Percentiles rank a stretch among this genome's conserved stretches.
Conservation (phyloP, 2,329 filamentous ascomycete genomes). For the Exophiala sp. region DNA sequence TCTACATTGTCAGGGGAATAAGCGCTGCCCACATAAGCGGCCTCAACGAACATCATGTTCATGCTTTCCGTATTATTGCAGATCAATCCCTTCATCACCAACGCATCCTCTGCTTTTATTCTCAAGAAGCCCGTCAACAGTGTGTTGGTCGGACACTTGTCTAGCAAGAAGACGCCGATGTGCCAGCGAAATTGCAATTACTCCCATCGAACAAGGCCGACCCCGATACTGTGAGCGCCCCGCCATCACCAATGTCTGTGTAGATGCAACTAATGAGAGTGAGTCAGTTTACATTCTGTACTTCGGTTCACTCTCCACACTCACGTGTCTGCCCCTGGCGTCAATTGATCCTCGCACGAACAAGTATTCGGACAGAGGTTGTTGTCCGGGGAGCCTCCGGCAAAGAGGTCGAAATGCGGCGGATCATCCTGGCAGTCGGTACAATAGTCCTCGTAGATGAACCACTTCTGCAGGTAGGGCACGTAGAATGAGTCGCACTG, state of each 20-base stretch:
- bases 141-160: too few relatives aligned
- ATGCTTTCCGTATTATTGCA: too few relatives aligned
- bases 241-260: constrained; percentile 4
- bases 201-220: constrained; percentile 2
- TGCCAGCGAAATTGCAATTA: constrained; percentile 1
- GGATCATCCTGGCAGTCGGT: constrained; percentile 5
- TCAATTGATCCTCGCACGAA: constrained; percentile 3
- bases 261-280: constrained; percentile 1
- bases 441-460: constrained; percentile 5
- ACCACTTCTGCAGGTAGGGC: constrained; percentile 5
- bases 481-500: constrained; percentile 5
- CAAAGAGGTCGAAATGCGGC: constrained; percentile 5
- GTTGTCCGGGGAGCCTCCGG: constrained; percentile 1
- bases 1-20: too few relatives aligned
- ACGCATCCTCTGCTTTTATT: too few relatives aligned
- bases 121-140: too few relatives aligned
- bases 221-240: not conserved
- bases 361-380: constrained; percentile 5
- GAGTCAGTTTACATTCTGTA: not conserved
- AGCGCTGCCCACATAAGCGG: too few relatives aligned
- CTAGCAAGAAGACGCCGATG: constrained; percentile 3
- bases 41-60: too few relatives aligned
- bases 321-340: constrained; percentile 2
- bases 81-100: too few relatives aligned
- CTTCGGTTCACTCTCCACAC: not conserved